phyloP scores from a whole-genome alignment of 2,329 filamentous ascomycete species.

The Apiospora phragmitis region DNA sequence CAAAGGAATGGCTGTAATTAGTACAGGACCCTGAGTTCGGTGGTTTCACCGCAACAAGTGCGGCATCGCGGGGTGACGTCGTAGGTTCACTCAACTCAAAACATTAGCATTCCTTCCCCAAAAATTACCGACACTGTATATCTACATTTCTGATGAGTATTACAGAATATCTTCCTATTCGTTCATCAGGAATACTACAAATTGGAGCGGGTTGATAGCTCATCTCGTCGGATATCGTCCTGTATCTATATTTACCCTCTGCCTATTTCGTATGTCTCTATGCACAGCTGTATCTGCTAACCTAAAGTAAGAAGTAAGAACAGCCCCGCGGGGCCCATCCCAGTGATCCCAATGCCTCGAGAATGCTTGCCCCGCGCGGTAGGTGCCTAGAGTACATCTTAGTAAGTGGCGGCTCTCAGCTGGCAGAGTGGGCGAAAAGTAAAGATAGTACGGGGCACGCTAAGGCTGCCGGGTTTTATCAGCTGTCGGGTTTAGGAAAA shows the following conservation, averaged over 20 bases:
- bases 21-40: not conserved
- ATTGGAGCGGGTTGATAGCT: no score
- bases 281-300: not conserved
- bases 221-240: not conserved
- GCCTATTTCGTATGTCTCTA: not conserved
- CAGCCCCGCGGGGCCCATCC: not conserved
- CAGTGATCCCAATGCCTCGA: not conserved
- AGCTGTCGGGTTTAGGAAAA: not conserved
- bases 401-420: not conserved
- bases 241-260: not conserved
- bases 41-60: not conserved
- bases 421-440: not conserved
- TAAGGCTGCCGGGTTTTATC: not conserved
- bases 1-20: constrained; percentile 12
- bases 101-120: not conserved
- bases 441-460: not conserved
- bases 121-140: not conserved
- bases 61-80: constrained; percentile 4
- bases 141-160: not conserved
- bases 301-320: no score
- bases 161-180: not conserved
- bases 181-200: not conserved
- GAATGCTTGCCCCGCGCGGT: not conserved
- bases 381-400: not conserved
- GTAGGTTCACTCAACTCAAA: not conserved